Conservation (phyloP, 192 early-diverging fungal species). For the Jimgerdemannia flammicorona region DNA sequence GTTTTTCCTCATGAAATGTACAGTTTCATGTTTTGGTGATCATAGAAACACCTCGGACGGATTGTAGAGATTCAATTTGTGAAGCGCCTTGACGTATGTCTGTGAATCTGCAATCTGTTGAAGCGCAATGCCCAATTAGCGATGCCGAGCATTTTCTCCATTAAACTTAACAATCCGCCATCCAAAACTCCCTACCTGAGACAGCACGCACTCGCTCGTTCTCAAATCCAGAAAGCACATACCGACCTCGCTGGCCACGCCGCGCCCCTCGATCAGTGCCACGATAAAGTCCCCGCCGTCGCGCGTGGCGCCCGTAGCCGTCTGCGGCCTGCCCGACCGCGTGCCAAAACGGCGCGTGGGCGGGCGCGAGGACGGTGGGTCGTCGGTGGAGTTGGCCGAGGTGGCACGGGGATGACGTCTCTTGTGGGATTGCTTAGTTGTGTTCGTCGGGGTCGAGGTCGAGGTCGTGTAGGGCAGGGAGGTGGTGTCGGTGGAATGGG, state of each 20-base stretch:
- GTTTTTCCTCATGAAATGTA: too few relatives aligned
- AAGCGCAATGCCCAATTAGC: neutral
- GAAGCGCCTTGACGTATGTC: conserved; percentile 56
- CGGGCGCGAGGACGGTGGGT: neutral
- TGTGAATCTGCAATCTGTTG: conserved; percentile 58
- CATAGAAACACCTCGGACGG: conserved; percentile 47
- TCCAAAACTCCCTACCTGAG: neutral
- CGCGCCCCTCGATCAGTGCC: conserved; percentile 49
- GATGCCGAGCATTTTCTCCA: neutral
- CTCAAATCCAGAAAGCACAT: conserved; percentile 31
- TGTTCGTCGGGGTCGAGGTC: too few relatives aligned
- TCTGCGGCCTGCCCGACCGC: neutral
- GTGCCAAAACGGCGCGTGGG: neutral
- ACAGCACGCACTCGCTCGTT: neutral
- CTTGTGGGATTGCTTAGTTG: too few relatives aligned
- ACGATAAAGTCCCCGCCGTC: conserved; percentile 23
- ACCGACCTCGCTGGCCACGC: conserved; percentile 53
- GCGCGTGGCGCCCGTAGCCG: neutral
- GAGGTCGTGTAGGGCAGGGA: too few relatives aligned
- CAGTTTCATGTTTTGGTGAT: neutral
- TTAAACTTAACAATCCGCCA: neutral
- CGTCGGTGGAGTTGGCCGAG: too few relatives aligned
- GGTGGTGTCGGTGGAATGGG: too few relatives aligned
- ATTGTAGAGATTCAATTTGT: conserved; percentile 52
- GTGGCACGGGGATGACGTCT: too few relatives aligned